Conservation (phyloP, 371 early-diverging fungal species). For the Mucor indicus region DNA sequence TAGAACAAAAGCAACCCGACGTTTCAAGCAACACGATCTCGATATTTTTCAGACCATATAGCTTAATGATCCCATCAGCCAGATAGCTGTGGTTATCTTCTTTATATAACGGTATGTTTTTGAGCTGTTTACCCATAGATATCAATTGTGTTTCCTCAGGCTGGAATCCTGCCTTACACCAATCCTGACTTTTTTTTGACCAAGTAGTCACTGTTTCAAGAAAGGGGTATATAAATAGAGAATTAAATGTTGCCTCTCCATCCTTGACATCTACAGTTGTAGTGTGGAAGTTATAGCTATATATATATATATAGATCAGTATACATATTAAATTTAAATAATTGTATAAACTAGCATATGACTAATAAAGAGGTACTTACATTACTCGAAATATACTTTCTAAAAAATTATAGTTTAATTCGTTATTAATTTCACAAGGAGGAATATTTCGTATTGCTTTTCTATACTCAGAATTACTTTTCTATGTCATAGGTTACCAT, state of each 20-base stretch:
- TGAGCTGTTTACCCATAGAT: conserved; percentile 8
- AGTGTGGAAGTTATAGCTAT: conserved; percentile 9
- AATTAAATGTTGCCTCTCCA: conserved; percentile 13
- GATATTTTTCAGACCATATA: not conserved
- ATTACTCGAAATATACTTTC: conserved; percentile 10
- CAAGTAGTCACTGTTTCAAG: conserved; percentile 7
- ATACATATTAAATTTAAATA: conserved; percentile 14
- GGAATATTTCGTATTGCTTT: conserved; percentile 11
- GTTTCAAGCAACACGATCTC: conserved; percentile 12
- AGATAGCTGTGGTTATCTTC: conserved; percentile 14
- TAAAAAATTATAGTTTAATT: conserved; percentile 4
- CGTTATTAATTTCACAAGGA: conserved; percentile 8
- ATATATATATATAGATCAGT: conserved; percentile 11
- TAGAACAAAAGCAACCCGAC: conserved; percentile 6
- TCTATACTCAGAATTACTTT: conserved; percentile 11
- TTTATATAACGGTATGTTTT: conserved; percentile 9
- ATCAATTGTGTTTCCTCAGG: conserved; percentile 1
- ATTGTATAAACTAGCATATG: conserved; percentile 9
- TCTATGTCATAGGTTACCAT: conserved; percentile 9
- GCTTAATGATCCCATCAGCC: conserved; percentile 5
- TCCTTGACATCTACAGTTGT: conserved; percentile 11
- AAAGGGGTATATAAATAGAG: conserved; percentile 15
- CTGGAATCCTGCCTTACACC: conserved; percentile 7
- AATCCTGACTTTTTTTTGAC: conserved; percentile 5
- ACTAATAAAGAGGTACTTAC: conserved; percentile 12